Base-by-base conservation (phyloP, 257 asterid species). In the Lycium barbarum region DNA sequence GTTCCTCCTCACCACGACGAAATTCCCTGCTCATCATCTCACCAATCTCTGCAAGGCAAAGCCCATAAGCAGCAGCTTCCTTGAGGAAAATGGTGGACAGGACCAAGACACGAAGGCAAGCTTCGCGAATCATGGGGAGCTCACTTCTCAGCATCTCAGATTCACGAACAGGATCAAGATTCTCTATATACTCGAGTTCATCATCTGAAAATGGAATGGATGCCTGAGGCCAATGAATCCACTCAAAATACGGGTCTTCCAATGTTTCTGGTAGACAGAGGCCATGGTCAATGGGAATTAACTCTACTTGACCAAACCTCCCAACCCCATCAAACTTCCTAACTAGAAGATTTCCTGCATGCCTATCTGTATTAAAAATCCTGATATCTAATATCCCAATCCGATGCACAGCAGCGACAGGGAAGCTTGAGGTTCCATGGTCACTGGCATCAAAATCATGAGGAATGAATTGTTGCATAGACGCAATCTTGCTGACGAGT, bases 171-270 rank as follows among this genome's bases (percentile, higher is more conserved):
- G 98, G 97, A 87, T 96, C 97, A 18, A 96, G 97, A 14, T 89
- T 91, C 15, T 83, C 74, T 59, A 96, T 95, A 85, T 95, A 96
- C 90, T 91, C 95, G 18, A 96, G 98, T 84, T 96, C 99, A 35
- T 95, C 98, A 2, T 93, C 98, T 14, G 98, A 93, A 88, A 96
- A 96, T 2, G 99, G 99, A 80, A 95, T 90, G 33, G 99, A 93
- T n/a, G 99, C 95, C 91, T 96, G 99, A 18, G 98, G 98, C 99
- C 99, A 96, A 87, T 96, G 98, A 49, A 94, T 96, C 99, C 99
- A 96, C 88, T 96, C 99, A 73, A 94, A 96, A 87, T 96, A 96
- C 2, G 99, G 99, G 85, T 96, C 99, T 89, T 96, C 99, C 91
- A 96, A 86, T 84, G 91, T 87, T 88, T 96, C 99, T 0, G 99